Evolutionary conservation across 1,284 basidiomycete species (phyloP), one percentile per base, ranked within the genome.

Genomic region (Rhodotorula sp.): DNA sequence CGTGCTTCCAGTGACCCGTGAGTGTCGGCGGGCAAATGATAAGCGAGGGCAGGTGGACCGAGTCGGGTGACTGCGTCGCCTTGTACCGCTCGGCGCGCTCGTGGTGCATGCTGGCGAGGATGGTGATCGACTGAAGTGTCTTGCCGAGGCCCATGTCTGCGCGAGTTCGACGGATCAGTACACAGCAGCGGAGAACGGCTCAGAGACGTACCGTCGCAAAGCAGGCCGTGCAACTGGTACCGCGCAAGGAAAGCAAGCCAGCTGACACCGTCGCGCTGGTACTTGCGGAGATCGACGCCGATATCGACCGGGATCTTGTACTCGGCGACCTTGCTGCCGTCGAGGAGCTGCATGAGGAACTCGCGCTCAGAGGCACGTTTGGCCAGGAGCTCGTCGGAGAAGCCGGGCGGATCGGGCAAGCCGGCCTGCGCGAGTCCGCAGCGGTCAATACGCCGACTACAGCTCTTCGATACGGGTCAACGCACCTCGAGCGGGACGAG

Each of bases 131-230:
- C 82, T 99, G 97, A 21, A 99, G 84, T 2, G 95, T 98, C 84
- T 99, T 99, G 44, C 97, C 97, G 12, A 99, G 88, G 74, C 97
- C 97, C 96, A 99, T 99, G 80, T 98, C 92, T 95, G 77, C 44
- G 61, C 68, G 27, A 74, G 75, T 10, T 42, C 70, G 25, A 42
- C 34, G 41, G 66, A 63, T 69, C 44, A 45, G 60, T 34, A 7
- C 44, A n/a, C 42, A 7, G 19, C 2, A 17, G 7, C 3, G 7
- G 44, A 50, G 41, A 44, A 13, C 34, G 46, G 42, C 5, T 1
- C 10, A 21, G n/a, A 7, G 44, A 64, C 89, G 79, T 78, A 92
- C 93, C 96, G 80, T 99, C 97, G 81, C 97, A 99, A 45, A 99
- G 88, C 77, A 99, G 93, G 27, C 97, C 97, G 81, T 99, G 97